Evolutionary conservation across 495 filamentous ascomycete species (phyloP), one percentile per base, ranked within the genome.

Genomic region (Penicillium cinerascens): DNA sequence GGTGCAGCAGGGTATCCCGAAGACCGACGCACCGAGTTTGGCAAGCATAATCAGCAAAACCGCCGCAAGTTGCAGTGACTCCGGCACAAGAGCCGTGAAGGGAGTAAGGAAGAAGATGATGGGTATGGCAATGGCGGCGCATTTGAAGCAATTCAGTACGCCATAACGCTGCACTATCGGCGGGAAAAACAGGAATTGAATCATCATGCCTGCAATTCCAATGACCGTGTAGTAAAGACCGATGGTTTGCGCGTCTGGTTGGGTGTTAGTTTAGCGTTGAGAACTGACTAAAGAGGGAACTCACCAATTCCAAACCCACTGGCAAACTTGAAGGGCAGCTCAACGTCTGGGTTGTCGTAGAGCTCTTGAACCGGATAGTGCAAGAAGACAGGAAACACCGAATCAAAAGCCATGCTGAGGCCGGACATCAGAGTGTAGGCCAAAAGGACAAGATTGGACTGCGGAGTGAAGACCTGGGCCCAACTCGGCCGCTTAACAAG

Each of bases 1-100:
- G n/a, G 87, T 93, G 15, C 78, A 85, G 65, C 87, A 91, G 1
- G 92, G 92, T 64, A 95, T 96, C 5, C 84, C 84, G 65, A 96
- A 88, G 47, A 92, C 91, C 33, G 80, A 80, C 10, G 79, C 78
- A 42, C 86, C 73, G 23, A 82, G 83, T 63, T 92, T 95, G 56
- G 82, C 52, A 11, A 91, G 66, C 49, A 74, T 68, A 25, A 76
- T 60, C 0, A 73, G 33, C 13, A 83, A 72, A n/a, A 74, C 70
- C 38, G 65, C 68, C 46, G 80, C 70, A 38, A 75, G 72, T 33
- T 58, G 47, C 2, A 65, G 49, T 8, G 64, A 56, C 26, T 67
- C 54, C 7, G 80, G 74, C 51, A 87, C 69, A 35, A 92, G 74
- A 0, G 84, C 79, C 1, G 84, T 86, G 68, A 85, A 92, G 0